A percentile compares a stretch with the other conserved stretches of the same genome.
Evolutionary conservation across 2,329 filamentous ascomycete genomes (phyloP).

Genomic region (Colletotrichum navitas): DNA sequence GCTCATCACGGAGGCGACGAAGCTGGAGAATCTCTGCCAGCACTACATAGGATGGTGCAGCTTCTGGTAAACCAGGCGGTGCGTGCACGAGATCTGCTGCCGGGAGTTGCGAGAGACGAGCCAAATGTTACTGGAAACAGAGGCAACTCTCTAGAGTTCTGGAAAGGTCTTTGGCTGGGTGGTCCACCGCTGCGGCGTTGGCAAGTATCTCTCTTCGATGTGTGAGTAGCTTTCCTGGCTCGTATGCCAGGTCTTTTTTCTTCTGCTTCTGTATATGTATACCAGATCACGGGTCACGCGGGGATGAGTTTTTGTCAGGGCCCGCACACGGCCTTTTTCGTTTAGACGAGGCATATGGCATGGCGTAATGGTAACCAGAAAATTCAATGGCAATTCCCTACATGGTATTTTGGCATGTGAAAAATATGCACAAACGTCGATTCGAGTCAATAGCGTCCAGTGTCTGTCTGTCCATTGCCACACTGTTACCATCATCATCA

Average conservation of each 20-base stretch:
- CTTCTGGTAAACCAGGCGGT: slow-evolving; percentile 78
- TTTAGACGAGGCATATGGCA: slow-evolving; percentile 34
- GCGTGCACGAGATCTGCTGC: background rate
- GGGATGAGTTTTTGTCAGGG: slow-evolving; percentile 4
- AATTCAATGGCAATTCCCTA: slow-evolving; percentile 12
- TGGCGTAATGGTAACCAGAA: slow-evolving; percentile 39
- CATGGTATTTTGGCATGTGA: background rate
- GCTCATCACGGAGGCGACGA: slow-evolving; percentile 93
- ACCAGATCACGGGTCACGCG: slow-evolving; percentile 28
- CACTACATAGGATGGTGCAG: slow-evolving; percentile 99
- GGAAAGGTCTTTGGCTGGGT: slow-evolving; percentile 1
- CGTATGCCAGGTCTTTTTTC: background rate
- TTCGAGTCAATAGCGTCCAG: too few relatives aligned
- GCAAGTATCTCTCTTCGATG: slow-evolving; percentile 29
- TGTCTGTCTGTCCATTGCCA: background rate
- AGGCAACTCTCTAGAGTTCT: slow-evolving; percentile 3
- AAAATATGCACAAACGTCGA: background rate
- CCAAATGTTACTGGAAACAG: background rate
- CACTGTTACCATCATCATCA: background rate
- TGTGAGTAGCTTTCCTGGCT: slow-evolving; percentile 30
- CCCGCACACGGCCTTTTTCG: slow-evolving; percentile 22
- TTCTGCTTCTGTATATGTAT: slow-evolving; percentile 35
- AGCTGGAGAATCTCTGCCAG: slow-evolving; percentile 96
- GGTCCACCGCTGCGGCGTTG: slow-evolving; percentile 7
- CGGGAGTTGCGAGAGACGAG: background rate